phyloP scores from a whole-genome alignment of 257 asterid genomes.

The Catharanthus roseus region DNA sequence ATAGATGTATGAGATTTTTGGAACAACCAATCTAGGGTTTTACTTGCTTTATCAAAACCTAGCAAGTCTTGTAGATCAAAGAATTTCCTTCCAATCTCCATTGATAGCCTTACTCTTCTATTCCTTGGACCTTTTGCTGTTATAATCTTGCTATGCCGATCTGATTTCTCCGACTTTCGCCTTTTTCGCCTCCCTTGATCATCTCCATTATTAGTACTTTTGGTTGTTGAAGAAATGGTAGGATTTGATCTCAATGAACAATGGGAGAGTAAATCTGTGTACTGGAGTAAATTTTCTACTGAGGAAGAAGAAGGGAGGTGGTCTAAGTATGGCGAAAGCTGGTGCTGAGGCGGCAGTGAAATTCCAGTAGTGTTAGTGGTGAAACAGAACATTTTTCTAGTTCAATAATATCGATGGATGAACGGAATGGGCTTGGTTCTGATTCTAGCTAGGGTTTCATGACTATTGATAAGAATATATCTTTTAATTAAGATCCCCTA shows the following conservation, averaged over 20 bases:
- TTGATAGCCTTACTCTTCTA: slow-evolving; percentile 78
- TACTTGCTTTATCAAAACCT: slow-evolving; percentile 80
- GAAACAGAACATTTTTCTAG: slow-evolving; percentile 36
- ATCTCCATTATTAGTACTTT: slow-evolving; percentile 9
- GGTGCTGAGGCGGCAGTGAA: slow-evolving; percentile 33
- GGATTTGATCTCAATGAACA: slow-evolving; percentile 16
- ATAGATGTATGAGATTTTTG: slow-evolving; percentile 65
- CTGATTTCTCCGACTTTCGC: slow-evolving; percentile 32
- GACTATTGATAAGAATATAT: not conserved
- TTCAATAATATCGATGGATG: too few relatives aligned
- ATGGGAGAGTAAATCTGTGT: slow-evolving; percentile 23
- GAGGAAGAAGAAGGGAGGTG: slow-evolving; percentile 13
- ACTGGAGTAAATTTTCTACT: not conserved
- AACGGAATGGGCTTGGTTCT: too few relatives aligned
- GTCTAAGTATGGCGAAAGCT: slow-evolving; percentile 25
- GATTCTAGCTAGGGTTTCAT: not conserved
- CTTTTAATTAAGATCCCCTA: too few relatives aligned
- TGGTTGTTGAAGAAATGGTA: too few relatives aligned
- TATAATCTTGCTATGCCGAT: slow-evolving; percentile 72
- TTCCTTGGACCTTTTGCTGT: slow-evolving; percentile 85
- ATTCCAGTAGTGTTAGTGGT: slow-evolving; percentile 27
- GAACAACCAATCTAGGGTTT: slow-evolving; percentile 86
- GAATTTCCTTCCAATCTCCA: slow-evolving; percentile 72
- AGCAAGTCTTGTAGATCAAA: slow-evolving; percentile 83
- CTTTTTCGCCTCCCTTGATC: not conserved